Evolutionary conservation across 768 basidiomycete genomes (phyloP).

Genomic region (Collybia mongolica): DNA sequence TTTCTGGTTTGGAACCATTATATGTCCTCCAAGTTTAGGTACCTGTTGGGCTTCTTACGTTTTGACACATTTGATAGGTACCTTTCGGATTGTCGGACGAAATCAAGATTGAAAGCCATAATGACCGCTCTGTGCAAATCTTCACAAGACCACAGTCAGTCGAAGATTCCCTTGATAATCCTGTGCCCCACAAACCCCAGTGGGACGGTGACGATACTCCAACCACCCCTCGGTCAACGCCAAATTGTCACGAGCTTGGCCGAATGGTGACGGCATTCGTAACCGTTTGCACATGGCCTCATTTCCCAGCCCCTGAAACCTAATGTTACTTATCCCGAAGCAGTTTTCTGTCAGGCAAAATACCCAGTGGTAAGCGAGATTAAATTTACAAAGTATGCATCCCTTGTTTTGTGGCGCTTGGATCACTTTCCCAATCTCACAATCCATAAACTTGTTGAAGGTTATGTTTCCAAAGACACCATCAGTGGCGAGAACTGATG

Average conservation of each 20-base stretch:
- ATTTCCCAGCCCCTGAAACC: conserved; percentile 8
- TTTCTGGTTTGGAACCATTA: conserved; percentile 9
- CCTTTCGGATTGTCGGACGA: conserved; percentile 6
- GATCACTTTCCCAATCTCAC: too few relatives aligned
- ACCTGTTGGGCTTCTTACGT: conserved; percentile 15
- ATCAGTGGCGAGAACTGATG: too few relatives aligned
- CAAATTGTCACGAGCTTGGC: conserved; percentile 18
- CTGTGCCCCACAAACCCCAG: conserved; percentile 7
- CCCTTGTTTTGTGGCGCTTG: too few relatives aligned
- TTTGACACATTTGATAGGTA: conserved; percentile 20
- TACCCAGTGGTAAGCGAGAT: too few relatives aligned
- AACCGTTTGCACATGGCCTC: conserved; percentile 20
- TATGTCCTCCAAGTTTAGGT: conserved; percentile 7
- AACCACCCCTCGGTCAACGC: background rate
- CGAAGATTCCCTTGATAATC: conserved; percentile 2
- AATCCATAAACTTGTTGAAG: too few relatives aligned
- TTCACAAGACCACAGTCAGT: conserved; percentile 8
- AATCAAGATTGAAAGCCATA: conserved; percentile 7
- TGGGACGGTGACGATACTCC: background rate
- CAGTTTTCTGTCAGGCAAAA: too few relatives aligned
- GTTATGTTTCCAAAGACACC: too few relatives aligned
- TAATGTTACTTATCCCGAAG: too few relatives aligned
- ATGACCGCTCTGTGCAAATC: conserved; percentile 10
- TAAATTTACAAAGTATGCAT: too few relatives aligned
- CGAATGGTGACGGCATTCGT: conserved; percentile 25